Conservation (phyloP, 768 basidiomycete species). For the Suillus occidentalis region DNA sequence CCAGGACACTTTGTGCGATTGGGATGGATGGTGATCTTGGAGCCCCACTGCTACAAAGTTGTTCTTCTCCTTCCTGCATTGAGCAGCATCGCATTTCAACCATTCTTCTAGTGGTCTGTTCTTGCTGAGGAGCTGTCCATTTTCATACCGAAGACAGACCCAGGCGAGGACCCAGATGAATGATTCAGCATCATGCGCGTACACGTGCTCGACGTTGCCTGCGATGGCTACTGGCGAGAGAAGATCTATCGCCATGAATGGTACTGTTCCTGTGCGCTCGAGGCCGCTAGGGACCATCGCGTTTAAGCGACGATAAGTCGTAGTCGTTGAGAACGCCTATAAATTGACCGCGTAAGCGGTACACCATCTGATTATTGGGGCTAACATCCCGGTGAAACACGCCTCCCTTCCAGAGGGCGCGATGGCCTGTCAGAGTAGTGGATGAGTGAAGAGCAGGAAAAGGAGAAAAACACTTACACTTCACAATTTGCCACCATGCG, state of each 20-base stretch:
- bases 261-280: constrained; percentile 16
- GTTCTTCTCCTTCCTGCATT: not conserved
- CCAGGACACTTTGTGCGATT: not conserved
- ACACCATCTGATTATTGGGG: not conserved
- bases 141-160: constrained; percentile 2
- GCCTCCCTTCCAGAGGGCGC: constrained; percentile 3
- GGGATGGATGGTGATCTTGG: too few relatives aligned
- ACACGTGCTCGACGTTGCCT: constrained; percentile 1
- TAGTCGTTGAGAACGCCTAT: constrained; percentile 2
- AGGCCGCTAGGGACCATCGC: not conserved
- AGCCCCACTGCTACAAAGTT: not conserved
- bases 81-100: not conserved
- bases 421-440: constrained; percentile 8
- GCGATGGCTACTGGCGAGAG: not conserved
- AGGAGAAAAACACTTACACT: not conserved
- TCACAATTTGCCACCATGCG: constrained; percentile 10
- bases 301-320: constrained; percentile 4
- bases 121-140: not conserved
- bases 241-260: constrained; percentile 10
- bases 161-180: constrained; percentile 6
- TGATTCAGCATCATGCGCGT: constrained; percentile 4
- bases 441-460: not conserved
- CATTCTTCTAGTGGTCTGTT: not conserved
- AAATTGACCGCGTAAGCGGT: not conserved
- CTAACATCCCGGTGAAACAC: not conserved